Base-by-base conservation (phyloP, 768 basidiomycete genomes). In the Naganishia vaughanmartiniae region DNA sequence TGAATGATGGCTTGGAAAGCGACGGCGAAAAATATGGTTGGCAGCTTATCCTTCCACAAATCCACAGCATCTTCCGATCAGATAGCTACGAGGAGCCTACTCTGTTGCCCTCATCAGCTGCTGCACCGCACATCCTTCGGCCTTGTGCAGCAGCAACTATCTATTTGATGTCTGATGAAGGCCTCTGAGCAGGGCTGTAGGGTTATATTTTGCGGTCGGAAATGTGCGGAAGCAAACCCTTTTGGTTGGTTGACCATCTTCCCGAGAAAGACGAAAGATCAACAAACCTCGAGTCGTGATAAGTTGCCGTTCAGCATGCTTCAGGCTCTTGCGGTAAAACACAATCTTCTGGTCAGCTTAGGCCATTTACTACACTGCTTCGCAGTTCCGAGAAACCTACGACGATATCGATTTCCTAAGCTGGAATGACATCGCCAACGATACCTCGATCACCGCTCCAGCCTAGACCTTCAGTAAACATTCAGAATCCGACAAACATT, bases 391-490 rank as follows among this genome's bases (percentile, higher is more conserved):
- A 9, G 33, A 34, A 24, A 11, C 36, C 42, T n/a, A 39, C 57
- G 14, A 21, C 57, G 36, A 14, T 17, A 24, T 21, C 24, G 34
- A 34, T 2, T n/a, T 36, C 15, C 57, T n/a, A 11, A 33, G 28
- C 39, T 42, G 60, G 60, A 26, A 63, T 63, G 60, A 45, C n/a
- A 36, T 63, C 60, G 60, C 60, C 36, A 45, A 42, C 60, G 12
- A 26, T 34, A 30, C 11, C 60, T 24, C 60, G 60, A n/a, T 63
- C 60, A 26, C 60, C 60, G 24, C 39, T 63, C 15, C 60, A 45
- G 39, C 60, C 60, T 26, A 63, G 42, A 63, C 36, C 60, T 36
- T 63, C 60, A 24, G 11, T 42, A 3, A 42, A 45, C 28, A 63
- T 63, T 42, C 26, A 17, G 7, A 24, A 60, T n/a, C 34, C 39